Conservation (phyloP, 805 yeast species). For the Ogataea saltuana region DNA sequence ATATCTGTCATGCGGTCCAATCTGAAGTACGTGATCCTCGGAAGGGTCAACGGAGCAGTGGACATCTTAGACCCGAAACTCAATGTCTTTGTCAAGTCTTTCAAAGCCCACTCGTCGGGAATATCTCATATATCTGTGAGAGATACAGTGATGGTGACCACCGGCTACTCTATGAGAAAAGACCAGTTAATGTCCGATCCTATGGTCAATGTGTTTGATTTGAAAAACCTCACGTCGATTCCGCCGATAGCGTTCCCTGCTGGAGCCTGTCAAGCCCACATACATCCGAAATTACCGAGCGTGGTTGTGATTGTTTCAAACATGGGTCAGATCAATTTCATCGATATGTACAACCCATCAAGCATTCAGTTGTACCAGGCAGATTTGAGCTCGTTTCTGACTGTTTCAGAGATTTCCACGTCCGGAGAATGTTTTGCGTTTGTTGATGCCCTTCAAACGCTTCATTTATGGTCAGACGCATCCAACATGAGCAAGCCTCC, state of each 20-base stretch:
- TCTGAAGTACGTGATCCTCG: constrained; percentile 57
- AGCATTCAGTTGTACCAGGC: constrained; percentile 66
- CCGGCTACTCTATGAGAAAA: constrained; percentile 74
- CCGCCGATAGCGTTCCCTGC: constrained; percentile 86
- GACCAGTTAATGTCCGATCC: constrained; percentile 68
- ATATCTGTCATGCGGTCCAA: constrained; percentile 51
- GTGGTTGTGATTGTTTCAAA: constrained; percentile 72
- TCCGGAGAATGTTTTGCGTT: constrained; percentile 79
- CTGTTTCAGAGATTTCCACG: constrained; percentile 55
- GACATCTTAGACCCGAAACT: constrained; percentile 64
- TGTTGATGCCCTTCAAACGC: constrained; percentile 58
- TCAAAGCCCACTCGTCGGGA: constrained; percentile 60
- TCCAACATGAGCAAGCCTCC: constrained; percentile 42
- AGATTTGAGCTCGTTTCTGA: constrained; percentile 48
- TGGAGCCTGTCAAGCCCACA: constrained; percentile 80
- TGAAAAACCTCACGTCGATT: constrained; percentile 66
- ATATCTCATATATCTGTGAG: constrained; percentile 64
- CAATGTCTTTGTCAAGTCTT: constrained; percentile 48
- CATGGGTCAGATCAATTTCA: constrained; percentile 80
- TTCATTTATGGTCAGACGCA: constrained; percentile 70
- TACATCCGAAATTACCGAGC: constrained; percentile 86
- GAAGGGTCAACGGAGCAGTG: constrained; percentile 57
- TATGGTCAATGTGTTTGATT: constrained; percentile 77
- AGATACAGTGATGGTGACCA: constrained; percentile 70
- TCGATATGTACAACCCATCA: constrained; percentile 81